These are phyloP conservation scores for Ganoderma leucocontextum DNA, from an alignment of 1,284 basidiomycete genomes.

Conservation along the genomic window DNA sequence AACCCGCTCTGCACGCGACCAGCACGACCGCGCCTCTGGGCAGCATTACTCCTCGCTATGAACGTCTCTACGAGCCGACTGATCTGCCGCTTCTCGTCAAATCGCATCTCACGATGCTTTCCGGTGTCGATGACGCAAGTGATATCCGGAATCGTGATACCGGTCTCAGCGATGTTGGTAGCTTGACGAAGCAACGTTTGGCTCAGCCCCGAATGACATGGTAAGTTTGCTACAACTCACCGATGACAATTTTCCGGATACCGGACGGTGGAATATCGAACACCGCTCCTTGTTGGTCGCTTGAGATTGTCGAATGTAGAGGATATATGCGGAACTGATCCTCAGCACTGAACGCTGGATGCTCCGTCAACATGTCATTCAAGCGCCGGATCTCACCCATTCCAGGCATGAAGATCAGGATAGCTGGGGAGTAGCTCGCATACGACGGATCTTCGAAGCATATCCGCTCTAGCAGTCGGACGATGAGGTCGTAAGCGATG, in stretches of 20 bases:
- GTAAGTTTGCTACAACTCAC: conserved; percentile 51
- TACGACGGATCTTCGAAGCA: conserved; percentile 76
- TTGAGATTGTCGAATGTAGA: conserved; percentile 93
- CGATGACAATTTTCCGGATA: conserved; percentile 91
- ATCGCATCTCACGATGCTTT: conserved; percentile 94
- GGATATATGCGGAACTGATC: conserved; percentile 83
- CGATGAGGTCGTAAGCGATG: conserved; percentile 91
- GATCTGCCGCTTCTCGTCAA: conserved; percentile 97
- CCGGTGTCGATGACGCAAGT: conserved; percentile 98
- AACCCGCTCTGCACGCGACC: conserved; percentile 93
- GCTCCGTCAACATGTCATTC: conserved; percentile 84
- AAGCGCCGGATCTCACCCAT: conserved; percentile 91
- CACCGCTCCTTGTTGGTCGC: conserved; percentile 89
- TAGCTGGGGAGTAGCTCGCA: conserved; percentile 77
- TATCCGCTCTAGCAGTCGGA: conserved; percentile 87
- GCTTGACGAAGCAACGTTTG: conserved; percentile 47
- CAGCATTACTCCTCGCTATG: conserved; percentile 93
- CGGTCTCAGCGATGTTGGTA: conserved; percentile 83
- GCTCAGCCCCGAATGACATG: neutral
- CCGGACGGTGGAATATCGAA: conserved; percentile 88
- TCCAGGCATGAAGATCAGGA: conserved; percentile 95
- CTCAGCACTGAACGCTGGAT: conserved; percentile 76
- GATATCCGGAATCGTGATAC: conserved; percentile 98
- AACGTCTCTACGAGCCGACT: conserved; percentile 94
- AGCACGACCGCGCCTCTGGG: conserved; percentile 90